Percentiles rank a stretch among this genome's conserved stretches.
Evolutionary conservation across 176 grass and related monocot genomes (phyloP).

Genomic region (Zea luxurians): DNA sequence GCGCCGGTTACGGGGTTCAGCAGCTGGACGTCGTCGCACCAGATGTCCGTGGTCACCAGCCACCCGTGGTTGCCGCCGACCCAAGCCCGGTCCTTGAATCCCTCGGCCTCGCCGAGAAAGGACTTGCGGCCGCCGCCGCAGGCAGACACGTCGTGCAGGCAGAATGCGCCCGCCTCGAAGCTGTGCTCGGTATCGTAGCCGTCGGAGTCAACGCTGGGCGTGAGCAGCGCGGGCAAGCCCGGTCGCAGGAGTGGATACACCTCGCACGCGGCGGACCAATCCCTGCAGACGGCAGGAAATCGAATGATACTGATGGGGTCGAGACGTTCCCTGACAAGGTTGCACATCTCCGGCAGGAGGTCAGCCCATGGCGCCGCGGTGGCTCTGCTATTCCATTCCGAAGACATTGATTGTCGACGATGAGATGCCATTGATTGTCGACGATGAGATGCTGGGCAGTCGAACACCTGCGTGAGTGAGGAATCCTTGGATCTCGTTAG

Average conservation of each 20-base stretch:
- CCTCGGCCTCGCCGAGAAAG: background rate
- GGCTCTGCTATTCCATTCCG: background rate
- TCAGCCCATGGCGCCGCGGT: background rate
- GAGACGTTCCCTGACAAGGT: constrained; percentile 15
- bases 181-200: background rate
- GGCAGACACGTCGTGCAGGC: constrained; percentile 12
- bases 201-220: background rate
- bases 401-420: constrained; percentile 12
- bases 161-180: background rate
- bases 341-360: constrained; percentile 29
- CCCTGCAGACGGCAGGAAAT: background rate
- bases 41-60: constrained; percentile 17
- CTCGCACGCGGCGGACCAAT: background rate
- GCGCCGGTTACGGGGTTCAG: background rate
- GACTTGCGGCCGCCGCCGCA: background rate
- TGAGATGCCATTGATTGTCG: background rate
- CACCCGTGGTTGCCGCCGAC: constrained; percentile 29
- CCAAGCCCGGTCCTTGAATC: constrained; percentile 1
- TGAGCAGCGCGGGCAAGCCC: constrained; percentile 18
- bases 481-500: too few relatives aligned
- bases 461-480: too few relatives aligned
- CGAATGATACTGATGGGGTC: background rate
- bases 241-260: background rate
- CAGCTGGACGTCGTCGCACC: background rate
- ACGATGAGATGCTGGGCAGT: too few relatives aligned